phyloP scores from a whole-genome alignment of 2,329 filamentous ascomycete species.

The Ilyonectria robusta region DNA sequence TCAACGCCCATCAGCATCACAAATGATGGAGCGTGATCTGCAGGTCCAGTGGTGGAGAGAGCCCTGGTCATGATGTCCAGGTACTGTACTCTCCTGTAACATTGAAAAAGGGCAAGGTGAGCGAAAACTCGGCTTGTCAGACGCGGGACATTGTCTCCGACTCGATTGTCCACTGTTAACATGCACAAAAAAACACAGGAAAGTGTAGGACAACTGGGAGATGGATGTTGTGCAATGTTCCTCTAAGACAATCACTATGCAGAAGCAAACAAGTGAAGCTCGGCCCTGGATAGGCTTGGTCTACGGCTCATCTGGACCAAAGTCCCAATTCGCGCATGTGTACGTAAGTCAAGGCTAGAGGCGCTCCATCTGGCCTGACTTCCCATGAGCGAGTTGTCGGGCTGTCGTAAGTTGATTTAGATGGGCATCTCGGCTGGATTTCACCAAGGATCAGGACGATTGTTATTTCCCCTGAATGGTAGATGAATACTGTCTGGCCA shows the following conservation, averaged over 20 bases:
- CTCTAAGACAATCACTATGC: neutral
- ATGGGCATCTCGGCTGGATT: neutral
- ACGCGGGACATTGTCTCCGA: neutral
- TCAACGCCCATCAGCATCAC: conserved; percentile 8
- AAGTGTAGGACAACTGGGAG: neutral
- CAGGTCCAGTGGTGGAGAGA: neutral
- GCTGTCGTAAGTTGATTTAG: conserved; percentile 18
- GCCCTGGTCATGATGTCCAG: neutral
- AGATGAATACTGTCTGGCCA: conserved; percentile 17
- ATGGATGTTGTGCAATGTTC: neutral
- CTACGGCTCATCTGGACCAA: neutral
- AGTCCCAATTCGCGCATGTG: neutral
- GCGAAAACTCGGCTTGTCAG: neutral
- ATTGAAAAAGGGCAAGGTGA: neutral
- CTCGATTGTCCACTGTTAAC: neutral
- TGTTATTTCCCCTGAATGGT: conserved; percentile 1
- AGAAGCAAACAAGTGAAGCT: neutral
- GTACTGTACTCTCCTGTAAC: neutral
- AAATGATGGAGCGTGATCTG: conserved; percentile 8
- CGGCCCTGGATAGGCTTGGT: neutral
- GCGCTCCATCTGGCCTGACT: neutral
- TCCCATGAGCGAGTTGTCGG: neutral
- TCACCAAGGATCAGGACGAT: neutral
- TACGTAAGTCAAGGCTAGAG: neutral
- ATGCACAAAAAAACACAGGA: neutral